Evolutionary conservation across 108 stramenopile genomes (phyloP), one percentile per base, ranked within the genome.

Genomic region (Pseudonitzschia pungens): DNA sequence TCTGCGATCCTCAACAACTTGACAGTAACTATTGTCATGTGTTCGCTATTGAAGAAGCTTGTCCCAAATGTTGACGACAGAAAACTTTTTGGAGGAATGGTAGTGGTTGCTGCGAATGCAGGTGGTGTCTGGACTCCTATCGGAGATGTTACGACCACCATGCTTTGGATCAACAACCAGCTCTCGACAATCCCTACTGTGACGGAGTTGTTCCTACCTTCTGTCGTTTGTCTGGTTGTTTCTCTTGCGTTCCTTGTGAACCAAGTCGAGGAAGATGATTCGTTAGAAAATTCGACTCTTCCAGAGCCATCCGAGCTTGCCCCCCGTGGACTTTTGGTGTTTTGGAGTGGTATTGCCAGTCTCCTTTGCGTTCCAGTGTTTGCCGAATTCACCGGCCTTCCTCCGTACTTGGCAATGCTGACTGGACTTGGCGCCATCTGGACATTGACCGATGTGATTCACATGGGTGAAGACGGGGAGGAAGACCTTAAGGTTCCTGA

Each of bases 81-180:
- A 8, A 81, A 85, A 43, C 85, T 97, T 28, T 97, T 97, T 74
- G 96, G 96, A 54, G 96, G 94, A 12, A 93, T 97, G 94, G 94
- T 97, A 22, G 96, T 96, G 26, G 93, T 97, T 33, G 96, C 96
- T 45, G 94, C 96, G 28, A 97, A 97, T 76, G 96, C 96, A 53
- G 96, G 96, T 33, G 96, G 96, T 48, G 96, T 95, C 21, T 97
- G 96, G 96, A 97, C 96, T 10, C 96, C 96, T 6, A 97, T 97
- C 69, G 96, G 96, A 57, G 96, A 97, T 77, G 94, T 97, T 44
- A 97, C 96, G 16, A 97, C 96, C 10, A 97, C 96, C 12, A 97
- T 97, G 96, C 89, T 97, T 31, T 97, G 96, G 96, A 97, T 97
- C 53, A 95, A 92, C 72, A 81, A 92, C 64, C 85, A 97, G 41